Base-by-base conservation (phyloP, 495 filamentous ascomycete genomes). In the Tuber umbilicatum region DNA sequence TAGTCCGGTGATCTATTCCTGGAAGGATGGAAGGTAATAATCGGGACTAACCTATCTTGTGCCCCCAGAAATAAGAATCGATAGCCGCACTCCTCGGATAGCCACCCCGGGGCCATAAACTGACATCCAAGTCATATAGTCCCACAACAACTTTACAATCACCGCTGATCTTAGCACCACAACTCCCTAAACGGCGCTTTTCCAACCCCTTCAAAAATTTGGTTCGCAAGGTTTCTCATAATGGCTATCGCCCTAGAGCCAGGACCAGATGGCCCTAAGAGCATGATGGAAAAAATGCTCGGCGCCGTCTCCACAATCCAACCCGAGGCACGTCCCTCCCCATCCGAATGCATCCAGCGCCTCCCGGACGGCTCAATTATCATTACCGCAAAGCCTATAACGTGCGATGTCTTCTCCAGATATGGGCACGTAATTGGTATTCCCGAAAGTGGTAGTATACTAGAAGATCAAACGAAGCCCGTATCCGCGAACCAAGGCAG, bases 401-500 rank as follows among this genome's bases (percentile, higher is more conserved):
- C 27, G 55, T 64, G 27, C 12, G 55, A 35, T 19, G 2, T 1
- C 12, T 64, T 64, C 14, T 27, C 35, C 14, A 6, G 27, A 12
- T 64, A 64, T 5, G 55, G 55, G 27, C 55, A 64, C 4, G 55
- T 64, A 10, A 64, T 64, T 2, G 55, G 55, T 19, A 35, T 64
- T 64, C 55, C 55, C 55, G 55, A 64, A 35, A 64, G 27, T 35
- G 27, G 55, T 7, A 17, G 55, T 31, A 64, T 64, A 35, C 27
- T 64, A 2, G 27, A 19, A 5, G 55, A 16, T 35, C 55, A 64
- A 35, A 16, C 55, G 4, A 64, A 64, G 5, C 55, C 55, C 7
- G 55, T 35, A 19, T 35, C 68, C 23, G 80, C 93, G 77, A 98
- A 98, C 86, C 95, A 99, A 85, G 90, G 90, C 79, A 90, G 90